Base-by-base conservation (phyloP, 768 basidiomycete genomes). In the Podaxis pistillaris region DNA sequence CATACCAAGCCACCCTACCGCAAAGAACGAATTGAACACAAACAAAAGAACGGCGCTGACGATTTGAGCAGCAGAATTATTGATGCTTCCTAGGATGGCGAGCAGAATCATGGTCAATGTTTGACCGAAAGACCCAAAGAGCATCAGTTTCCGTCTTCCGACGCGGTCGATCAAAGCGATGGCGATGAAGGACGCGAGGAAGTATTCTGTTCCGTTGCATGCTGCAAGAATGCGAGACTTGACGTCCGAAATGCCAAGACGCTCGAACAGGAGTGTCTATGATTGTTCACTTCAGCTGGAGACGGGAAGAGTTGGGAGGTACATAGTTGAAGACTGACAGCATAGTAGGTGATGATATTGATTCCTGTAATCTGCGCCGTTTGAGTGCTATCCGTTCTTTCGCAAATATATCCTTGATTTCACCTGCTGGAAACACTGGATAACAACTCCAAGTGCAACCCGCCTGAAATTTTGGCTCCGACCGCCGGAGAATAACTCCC, bases 11-110 rank as follows among this genome's bases (percentile, higher is more conserved):
- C 87, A 90, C 0, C 87, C 87, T 58, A 87, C 73, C 0, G 86
- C 86, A 68, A 90, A 90, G 75, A 86, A 85, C 15, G 84, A 84
- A 71, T 88, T 88, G 78, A 87, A 89, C n/a, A 87, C 80, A 69
- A 90, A 89, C 1, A 89, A 71, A 2, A 87, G 68, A 38, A 88
- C 77, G 0, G 83, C 76, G 28, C 85, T 84, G 15, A 80, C 76
- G 49, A 84, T 74, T 58, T 84, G 83, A 3, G 83, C 74, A 0
- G 76, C 81, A 9, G 72, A 71, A 36, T 77, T 83, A 56, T 79
- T 75, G 56, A 84, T 73, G 58, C 79, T 81, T n/a, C 84, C 86
- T 22, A 86, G 74, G 24, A 86, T 75, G 0, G 85, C 85, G 12
- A 87, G 80, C 33, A 88, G 73, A 2, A 85, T 71, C 86, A 88